Evolutionary conservation across 257 asterid genomes (phyloP), one percentile per base, ranked within the genome.

Genomic region (Solanum medicagineum): DNA sequence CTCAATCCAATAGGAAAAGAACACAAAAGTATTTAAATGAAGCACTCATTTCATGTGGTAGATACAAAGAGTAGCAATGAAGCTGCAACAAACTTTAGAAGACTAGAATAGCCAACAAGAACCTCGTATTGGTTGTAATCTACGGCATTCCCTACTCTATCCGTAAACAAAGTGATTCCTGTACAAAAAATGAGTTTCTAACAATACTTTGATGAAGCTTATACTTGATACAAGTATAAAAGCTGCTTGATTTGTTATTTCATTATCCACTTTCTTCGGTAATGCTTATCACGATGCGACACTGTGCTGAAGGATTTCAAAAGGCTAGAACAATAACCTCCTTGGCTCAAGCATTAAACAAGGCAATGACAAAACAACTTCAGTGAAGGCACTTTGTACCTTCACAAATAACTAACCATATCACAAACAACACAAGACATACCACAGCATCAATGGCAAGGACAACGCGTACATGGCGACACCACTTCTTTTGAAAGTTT

Each of bases 401-500:
- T 45, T 86, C 88, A 66, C 98, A 95, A 88, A 95, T 88, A 16
- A 87, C 86, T 42, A 95, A 88, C 98, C 98, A 95, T 87, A 94
- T 88, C 13, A 86, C 85, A 47, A 95, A 87, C 53, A 95, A 89
- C 88, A 91, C 86, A 77, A 90, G 47, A 55, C 96, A 94, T 24
- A 95, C 86, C 7, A 89, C 91, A 54, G 89, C 93, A 89, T 95
- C 98, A 32, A 95, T 75, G 40, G 92, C 95, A 29, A 95, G 92
- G 77, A 95, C 81, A 85, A 93, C 88, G 85, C 93, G 80, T 63
- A 92, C 94, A 40, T 89, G 95, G 9, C 91, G 91, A 47, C 97
- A 93, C 98, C 96, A 94, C 86, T 84, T 93, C 59, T 84, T 91
- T 20, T 85, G 89, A 44, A 83, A 63, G 90, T 70, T 87, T n/a